Evolutionary conservation across 192 early-diverging fungal genomes (phyloP), one percentile per base, ranked within the genome.

Genomic region (Gryganskiella cystojenkinii): DNA sequence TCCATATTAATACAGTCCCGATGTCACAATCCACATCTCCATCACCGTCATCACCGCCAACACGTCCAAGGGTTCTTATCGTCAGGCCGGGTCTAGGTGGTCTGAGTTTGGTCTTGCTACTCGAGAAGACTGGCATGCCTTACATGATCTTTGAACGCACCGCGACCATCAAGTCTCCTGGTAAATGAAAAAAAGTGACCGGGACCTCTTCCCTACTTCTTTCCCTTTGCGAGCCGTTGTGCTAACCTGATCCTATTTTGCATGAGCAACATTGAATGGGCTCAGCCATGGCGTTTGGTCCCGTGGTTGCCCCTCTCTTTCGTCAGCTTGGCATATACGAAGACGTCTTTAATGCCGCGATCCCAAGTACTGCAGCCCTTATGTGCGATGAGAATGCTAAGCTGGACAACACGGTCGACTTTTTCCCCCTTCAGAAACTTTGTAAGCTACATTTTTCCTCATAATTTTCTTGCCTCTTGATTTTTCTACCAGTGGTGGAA

Each of bases 1-100:
- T 40, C 37, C 37, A 40, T 13, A 9, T 13, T 40, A n/a, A n/a
- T n/a, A n/a, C n/a, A n/a, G n/a, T 40, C 13, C 37, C 5, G 37
- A 40, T 40, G 37, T 40, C 37, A 40, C 37, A 40, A 40, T 13
- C 5, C 37, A 13, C 37, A 40, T 40, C 37, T n/a, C 37, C 5
- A 40, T 40, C n/a, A n/a, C n/a, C n/a, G n/a, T n/a, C n/a, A n/a
- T 40, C 37, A 9, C 37, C 37, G 37, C 37, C 37, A 13, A 40
- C 37, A 13, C 37, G 25, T 20, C 67, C 67, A 3, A 51, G 13
- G 19, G 67, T 69, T 3, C 8, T 69, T 17, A 69, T 69, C 42
- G 50, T 69, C n/a, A 57, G 67, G n/a, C 56, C 56, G 31, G 67
- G 67, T 34, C 35, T 69, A 0, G 67, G 57, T 43, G 67, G 67